These are phyloP conservation scores for Phytophthora fragariaefolia DNA, from an alignment of 352 stramenopile species.

Conservation along the genomic window DNA sequence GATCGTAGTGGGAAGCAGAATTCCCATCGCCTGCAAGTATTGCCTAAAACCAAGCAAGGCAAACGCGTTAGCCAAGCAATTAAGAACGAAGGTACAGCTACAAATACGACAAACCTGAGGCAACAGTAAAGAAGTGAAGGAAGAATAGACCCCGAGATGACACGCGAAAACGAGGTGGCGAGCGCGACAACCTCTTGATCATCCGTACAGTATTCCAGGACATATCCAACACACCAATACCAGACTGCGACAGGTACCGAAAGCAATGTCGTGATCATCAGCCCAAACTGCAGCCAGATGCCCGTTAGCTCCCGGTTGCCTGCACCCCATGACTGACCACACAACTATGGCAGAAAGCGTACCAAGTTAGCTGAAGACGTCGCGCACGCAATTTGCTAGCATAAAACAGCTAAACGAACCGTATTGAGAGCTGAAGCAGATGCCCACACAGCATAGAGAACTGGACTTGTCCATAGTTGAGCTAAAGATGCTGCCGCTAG, in stretches of 20 bases:
- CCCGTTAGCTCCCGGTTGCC: conserved; percentile 73
- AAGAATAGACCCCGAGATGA: conserved; percentile 63
- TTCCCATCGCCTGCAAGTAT: conserved; percentile 75
- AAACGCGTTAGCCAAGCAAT: conserved; percentile 10
- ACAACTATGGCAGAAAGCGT: conserved; percentile 43
- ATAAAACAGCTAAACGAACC: conserved; percentile 32
- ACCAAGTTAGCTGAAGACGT: conserved; percentile 6
- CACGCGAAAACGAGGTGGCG: conserved; percentile 63
- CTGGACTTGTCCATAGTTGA: conserved; percentile 71
- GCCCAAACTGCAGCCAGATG: conserved; percentile 75
- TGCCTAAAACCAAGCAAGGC: conserved; percentile 37
- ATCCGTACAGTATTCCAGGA: conserved; percentile 71
- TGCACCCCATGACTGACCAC: conserved; percentile 76
- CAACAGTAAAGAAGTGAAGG: conserved; percentile 74
- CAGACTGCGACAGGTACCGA: conserved; percentile 67
- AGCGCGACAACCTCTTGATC: conserved; percentile 63
- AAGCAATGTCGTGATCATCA: conserved; percentile 61
- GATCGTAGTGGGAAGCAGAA: conserved; percentile 69
- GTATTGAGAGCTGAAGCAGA: conserved; percentile 71
- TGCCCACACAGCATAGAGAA: conserved; percentile 70
- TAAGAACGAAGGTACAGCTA: not conserved
- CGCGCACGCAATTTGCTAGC: not conserved
- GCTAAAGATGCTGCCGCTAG: conserved; percentile 75
- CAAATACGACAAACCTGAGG: conserved; percentile 42
- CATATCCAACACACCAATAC: conserved; percentile 72